Base-by-base conservation (phyloP, 1,139 yeast genomes). In the Meyerozyma smithsonii region DNA sequence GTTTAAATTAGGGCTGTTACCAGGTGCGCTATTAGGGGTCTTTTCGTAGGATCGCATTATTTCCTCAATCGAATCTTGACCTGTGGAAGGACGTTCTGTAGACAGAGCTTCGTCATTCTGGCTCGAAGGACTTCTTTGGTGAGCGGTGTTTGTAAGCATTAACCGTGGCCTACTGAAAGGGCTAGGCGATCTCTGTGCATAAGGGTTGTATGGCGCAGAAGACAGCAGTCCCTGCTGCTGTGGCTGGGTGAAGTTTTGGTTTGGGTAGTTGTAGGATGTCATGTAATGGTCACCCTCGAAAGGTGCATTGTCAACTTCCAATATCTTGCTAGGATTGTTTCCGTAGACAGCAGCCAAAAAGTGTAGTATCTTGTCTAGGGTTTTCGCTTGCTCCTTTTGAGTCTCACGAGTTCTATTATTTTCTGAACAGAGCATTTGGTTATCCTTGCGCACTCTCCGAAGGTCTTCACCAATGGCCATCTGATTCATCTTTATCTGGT, bases 401-500 rank as follows among this genome's bases (percentile, higher is more conserved):
- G 94, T 77, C 57, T 92, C 97, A 41, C 97, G 70, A 4, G 94
- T 84, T 41, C 82, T 66, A 54, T 74, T 81, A 54, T 88, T 84
- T 57, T 92, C 98, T 44, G 82, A 81, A 98, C 98, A 92, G 39
- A 92, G 66, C 50, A 88, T 65, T 56, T 88, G 90, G 60, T 92
- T 92, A 55, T 94, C 98, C 48, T 82, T 83, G 46, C 90, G 74
- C 30, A 92, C 80, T 44, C 97, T 72, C 49, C 83, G 68, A 43
- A 92, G 68, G 55, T 92, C 97, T 48, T 89, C 95, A 3, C 89
- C 77, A 19, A 92, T 85, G 8, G 87, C 77, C 47, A 78, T 56
- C 59, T 92, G 98, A 52, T 86, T 87, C 51, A 77, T 69, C 55
- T 85, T 86, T 46, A 92, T 77, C 42, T 72, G 72, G 46, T 87